Evolutionary conservation across 305 asterid species (phyloP).

Genomic region (Plantago coronopus): DNA sequence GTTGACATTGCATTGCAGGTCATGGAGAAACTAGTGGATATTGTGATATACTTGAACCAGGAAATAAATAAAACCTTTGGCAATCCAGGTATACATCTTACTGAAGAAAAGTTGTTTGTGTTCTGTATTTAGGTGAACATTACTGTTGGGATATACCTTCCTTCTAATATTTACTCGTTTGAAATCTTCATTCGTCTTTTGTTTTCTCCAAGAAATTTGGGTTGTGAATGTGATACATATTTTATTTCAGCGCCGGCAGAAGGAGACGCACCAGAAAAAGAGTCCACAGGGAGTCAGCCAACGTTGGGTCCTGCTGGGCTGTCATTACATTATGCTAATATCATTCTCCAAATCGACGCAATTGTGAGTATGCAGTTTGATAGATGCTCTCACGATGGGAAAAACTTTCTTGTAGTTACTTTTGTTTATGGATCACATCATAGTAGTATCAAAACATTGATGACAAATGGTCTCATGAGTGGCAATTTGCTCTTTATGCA

Average conservation of each 20-base stretch:
- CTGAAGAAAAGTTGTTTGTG: background rate
- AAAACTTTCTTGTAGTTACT: background rate
- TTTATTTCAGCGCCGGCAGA: slow-evolving; percentile 24
- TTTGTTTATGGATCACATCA: too few species aligned
- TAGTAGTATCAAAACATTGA: too few species aligned
- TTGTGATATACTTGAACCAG: slow-evolving; percentile 62
- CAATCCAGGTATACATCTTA: slow-evolving; percentile 47
- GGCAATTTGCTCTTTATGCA: background rate
- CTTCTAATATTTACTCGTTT: too few species aligned
- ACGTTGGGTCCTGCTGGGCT: slow-evolving; percentile 78
- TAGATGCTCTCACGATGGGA: background rate
- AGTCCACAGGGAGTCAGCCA: slow-evolving; percentile 26
- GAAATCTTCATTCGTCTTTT: too few species aligned
- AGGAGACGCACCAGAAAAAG: slow-evolving; percentile 34
- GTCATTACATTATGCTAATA: slow-evolving; percentile 77
- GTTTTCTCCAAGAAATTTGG: too few species aligned
- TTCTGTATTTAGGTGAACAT: slow-evolving; percentile 3
- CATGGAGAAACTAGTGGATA: slow-evolving; percentile 78
- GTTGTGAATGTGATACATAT: too few species aligned
- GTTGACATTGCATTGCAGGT: slow-evolving; percentile 42
- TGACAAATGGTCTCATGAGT: too few species aligned
- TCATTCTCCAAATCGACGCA: slow-evolving; percentile 71
- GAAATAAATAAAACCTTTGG: slow-evolving; percentile 57
- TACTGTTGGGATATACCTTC: background rate
- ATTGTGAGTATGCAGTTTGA: slow-evolving; percentile 48